Base-by-base conservation (phyloP, 106 monocot species). In the Triglochin maritima region DNA sequence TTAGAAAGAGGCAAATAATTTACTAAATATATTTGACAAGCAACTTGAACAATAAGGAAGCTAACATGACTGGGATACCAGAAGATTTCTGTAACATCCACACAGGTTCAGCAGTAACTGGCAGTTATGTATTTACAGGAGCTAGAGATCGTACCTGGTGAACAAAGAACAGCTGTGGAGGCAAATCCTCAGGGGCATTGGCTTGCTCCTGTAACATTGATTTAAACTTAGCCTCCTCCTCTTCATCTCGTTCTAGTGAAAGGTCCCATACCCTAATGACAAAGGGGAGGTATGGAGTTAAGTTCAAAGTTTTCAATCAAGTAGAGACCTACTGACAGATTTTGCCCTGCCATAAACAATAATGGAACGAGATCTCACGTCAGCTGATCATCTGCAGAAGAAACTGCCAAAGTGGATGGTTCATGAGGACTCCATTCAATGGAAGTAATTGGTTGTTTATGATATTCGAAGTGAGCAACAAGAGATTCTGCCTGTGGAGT, bases 371-470 rank as follows among this genome's bases (percentile, higher is more conserved):
- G 43, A 14, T 52, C 79, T 79, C 76, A 96, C 96, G 96, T 96
- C 62, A 88, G 70, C 67, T 96, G 96, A 80, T 88, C 82, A 63
- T 96, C 96, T 13, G 79, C 77, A 44, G 96, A 96, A 63, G 96
- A 76, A 67, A 91, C 96, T 43, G 96, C 88, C 70, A 96, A 65
- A 48, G 96, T 91, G 17, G 96, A 96, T 65, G 83, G 70, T 76
- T 96, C 96, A 66, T 96, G 96, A 47, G 96, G 96, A 67, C 91
- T 86, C 96, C 96, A 96, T 59, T 91, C 90, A n/a, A 96, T 84
- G 64, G 96, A 96, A 46, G 96, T 96, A 47, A 96, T 78, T 2
- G 96, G 83, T 13, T 79, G 75, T 51, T 96, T 96, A 66, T 91
- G 96, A 66, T 96, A 96, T 74, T 88, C 83, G 67, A 96, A 96